Percentiles rank a stretch among this genome's conserved stretches.
Evolutionary conservation across 441 rosid species (phyloP).

Genomic region (Gossypium davidsonii): DNA sequence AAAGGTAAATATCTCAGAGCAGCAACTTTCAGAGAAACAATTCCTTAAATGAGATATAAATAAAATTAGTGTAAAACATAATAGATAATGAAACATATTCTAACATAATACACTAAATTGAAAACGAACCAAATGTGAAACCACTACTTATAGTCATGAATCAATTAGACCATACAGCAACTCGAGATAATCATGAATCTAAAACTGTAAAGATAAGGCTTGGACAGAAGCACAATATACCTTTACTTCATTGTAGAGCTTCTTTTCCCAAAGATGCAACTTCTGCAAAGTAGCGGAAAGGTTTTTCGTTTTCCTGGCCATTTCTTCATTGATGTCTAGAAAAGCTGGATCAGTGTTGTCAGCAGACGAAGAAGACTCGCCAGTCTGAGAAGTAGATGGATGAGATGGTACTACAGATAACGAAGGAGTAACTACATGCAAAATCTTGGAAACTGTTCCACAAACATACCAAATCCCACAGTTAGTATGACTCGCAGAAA

Average conservation of each 20-base stretch:
- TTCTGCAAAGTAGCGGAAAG: constrained; percentile 88
- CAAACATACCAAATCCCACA: constrained; percentile 14
- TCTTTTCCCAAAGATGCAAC: constrained; percentile 93
- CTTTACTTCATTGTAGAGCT: constrained; percentile 83
- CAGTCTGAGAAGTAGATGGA: constrained; percentile 48
- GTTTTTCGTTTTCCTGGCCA: constrained; percentile 57
- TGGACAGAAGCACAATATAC: constrained; percentile 28
- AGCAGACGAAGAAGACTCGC: constrained; percentile 41
- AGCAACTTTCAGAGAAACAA: not conserved
- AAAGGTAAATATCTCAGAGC: not conserved
- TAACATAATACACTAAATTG: not conserved
- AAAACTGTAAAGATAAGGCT: too few species aligned
- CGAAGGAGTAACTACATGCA: constrained; percentile 55
- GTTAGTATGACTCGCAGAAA: not conserved
- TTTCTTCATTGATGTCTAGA: constrained; percentile 60
- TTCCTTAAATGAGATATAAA: not conserved
- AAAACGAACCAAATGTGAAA: not conserved
- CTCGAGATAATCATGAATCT: not conserved
- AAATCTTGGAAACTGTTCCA: constrained; percentile 57
- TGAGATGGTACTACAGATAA: constrained; percentile 41
- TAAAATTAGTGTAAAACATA: not conserved
- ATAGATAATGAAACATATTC: not conserved
- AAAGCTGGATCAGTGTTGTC: constrained; percentile 32
- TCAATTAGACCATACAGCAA: not conserved
- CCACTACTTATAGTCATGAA: not conserved